Evolutionary conservation across 2,329 filamentous ascomycete species (phyloP), one percentile per base, ranked within the genome.

Genomic region (Elsinoe arachidis): DNA sequence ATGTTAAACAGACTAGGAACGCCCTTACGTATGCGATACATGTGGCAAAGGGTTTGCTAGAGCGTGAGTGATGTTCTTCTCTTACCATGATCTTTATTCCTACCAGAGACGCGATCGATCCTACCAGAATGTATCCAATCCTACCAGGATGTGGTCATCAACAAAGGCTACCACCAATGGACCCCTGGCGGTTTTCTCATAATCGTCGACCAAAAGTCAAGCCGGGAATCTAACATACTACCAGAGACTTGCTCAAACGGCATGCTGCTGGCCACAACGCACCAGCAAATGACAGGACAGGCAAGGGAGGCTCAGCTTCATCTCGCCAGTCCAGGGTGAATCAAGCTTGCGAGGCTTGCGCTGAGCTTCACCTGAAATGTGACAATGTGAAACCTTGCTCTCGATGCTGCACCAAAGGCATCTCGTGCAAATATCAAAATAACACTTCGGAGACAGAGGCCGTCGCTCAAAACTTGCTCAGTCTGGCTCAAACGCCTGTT

Each of bases 321-420:
- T 61, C 67, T 35, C 67, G 70, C 59, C 68, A 68, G 51, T 67
- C 65, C 59, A 69, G 75, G 5, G 75, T 77, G 3, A 74, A 71
- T 4, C 76, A 79, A 64, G 78, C 78, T 1, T 80, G 78, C 60
- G 76, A 77, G 58, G 71, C 75, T 4, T 80, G 78, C 60, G 77
- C 78, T 19, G 70, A 73, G 19, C 73, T 76, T 2, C 78, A 80
- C 62, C 68, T 80, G 17, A 77, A 78, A 63, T 80, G 78, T 60
- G 77, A 80, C 59, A 78, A 80, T 60, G 71, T 75, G 46, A 80
- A 80, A 66, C 78, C 78, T 6, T 80, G 78, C 63, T 75, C 70
- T 60, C 70, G 78, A 46, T 80, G 78, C 65, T 72, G 68, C 39
- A 76, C 76, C 62, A 78, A 76, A 61, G 72, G 72, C 61, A 72